Base-by-base conservation (phyloP, 2,329 filamentous ascomycete genomes). In the Fusarium longipes region DNA sequence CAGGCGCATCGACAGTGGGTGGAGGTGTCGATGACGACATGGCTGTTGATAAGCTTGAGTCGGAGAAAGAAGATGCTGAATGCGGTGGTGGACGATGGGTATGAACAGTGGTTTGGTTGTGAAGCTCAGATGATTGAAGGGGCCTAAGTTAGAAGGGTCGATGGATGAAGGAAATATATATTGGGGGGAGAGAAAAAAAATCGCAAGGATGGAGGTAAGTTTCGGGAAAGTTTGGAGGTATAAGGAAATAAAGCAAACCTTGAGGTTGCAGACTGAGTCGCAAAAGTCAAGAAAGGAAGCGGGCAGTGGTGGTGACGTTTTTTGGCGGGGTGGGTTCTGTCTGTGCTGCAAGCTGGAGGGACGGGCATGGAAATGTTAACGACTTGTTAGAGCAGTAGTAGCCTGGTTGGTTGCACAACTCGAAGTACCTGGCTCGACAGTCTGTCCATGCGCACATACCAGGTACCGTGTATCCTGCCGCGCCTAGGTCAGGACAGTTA, bases 1-100 rank as follows among this genome's bases (percentile, higher is more conserved):
- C 83, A 17, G 79, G 70, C 30, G 76, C 65, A 33, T 77, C 77
- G 64, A 73, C 73, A 57, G 65, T 72, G 48, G 73, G 72, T 54
- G 71, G 77, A 63, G 74, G 70, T 69, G 74, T 66, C 68, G 79
- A 77, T 70, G 79, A 77, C 76, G 80, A 76, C 79, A 80, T 79
- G 65, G 63, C 75, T 65, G 73, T 57, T 62, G 56, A 67, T 56
- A 63, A 61, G 38, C 53, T 51, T 65, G 38, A 36, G 15, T 32
- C 27, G 50, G 44, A 49, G 43, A 51, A 57, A 51, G 43, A 61
- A 48, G 40, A 68, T 33, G 51, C 48, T 54, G 60, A 45, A 33
- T 33, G 29, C 32, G 36, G 56, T 38, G 36, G 47, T 54, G 49
- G 22, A 36, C 14, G 36, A 40, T 47, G 25, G n/a, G 12, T 60